These are phyloP conservation scores for Shiraia sp. DNA, from an alignment of 2,329 filamentous ascomycete species.

Conservation along the genomic window DNA sequence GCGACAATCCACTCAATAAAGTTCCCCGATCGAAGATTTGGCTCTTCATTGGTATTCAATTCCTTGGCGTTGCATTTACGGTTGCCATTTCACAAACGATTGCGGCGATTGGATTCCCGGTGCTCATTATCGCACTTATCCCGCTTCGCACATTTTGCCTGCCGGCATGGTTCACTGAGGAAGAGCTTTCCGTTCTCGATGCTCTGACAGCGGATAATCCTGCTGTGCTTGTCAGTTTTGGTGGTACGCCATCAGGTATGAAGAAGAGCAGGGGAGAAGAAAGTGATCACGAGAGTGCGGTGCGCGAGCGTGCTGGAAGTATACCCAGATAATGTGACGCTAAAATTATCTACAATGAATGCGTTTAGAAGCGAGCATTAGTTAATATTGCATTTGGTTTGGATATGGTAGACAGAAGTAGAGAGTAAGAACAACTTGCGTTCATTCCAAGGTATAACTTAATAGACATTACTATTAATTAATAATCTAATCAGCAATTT, in stretches of 20 bases:
- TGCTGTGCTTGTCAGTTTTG: slow-evolving; percentile 57
- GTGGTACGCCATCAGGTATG: slow-evolving; percentile 48
- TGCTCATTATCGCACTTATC: slow-evolving; percentile 60
- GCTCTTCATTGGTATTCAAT: slow-evolving; percentile 55
- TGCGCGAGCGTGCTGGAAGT: slow-evolving; percentile 28
- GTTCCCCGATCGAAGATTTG: slow-evolving; percentile 51
- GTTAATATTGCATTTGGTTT: no score
- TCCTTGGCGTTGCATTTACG: slow-evolving; percentile 53
- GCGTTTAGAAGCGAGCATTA: no score
- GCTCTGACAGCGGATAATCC: slow-evolving; percentile 56
- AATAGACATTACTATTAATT: no score
- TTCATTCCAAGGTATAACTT: no score
- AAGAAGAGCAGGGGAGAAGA: slow-evolving; percentile 10
- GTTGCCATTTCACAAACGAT: slow-evolving; percentile 62
- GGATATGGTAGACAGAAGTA: no score
- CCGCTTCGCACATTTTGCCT: slow-evolving; percentile 55
- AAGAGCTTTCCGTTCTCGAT: slow-evolving; percentile 56
- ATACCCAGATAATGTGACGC: slow-evolving; percentile 8
- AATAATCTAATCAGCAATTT: no score
- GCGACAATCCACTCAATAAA: slow-evolving; percentile 50
- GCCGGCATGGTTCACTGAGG: slow-evolving; percentile 53
- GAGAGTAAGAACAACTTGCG: no score
- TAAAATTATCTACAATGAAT: no score
- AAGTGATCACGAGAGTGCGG: slow-evolving; percentile 22
- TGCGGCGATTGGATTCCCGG: slow-evolving; percentile 60